Evolutionary conservation across 2,329 filamentous ascomycete genomes (phyloP), one percentile per base, ranked within the genome.

Genomic region (Paecilomyces variotii): DNA sequence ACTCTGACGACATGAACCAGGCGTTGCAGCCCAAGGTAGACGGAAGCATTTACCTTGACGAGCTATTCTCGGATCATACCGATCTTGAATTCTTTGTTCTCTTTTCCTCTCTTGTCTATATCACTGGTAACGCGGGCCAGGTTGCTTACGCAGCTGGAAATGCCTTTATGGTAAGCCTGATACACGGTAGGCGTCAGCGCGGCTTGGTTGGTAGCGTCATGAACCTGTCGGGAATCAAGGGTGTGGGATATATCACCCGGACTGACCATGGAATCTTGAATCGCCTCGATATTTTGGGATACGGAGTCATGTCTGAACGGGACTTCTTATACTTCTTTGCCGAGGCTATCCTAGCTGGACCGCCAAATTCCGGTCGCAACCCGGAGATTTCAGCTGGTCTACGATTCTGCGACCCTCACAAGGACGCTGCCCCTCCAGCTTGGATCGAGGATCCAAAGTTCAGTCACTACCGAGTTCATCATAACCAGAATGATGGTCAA

Each of bases 71-170:
- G 2, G 55, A 78, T 14, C 19, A 50, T 5, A 39, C 5, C 5
- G 12, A 59, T 4, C 58, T 68, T 3, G 66, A 68, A 26, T 68
- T 66, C 51, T 67, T 80, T 63, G 65, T 80, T 10, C 61, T 76
- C 26, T 73, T 79, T 49, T 76, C 73, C 0, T 80, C 78, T 0
- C 59, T 74, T 0, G 60, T 70, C 4, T 64, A 56, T 3, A 65
- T 77, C 0, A 64, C 68, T 0, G 78, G 77, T 0, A 74, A 74
- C 53, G 54, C 57, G 1, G 75, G 75, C 1, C 78, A 79, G 57
- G 61, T 65, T 7, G 68, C 64, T 25, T 79, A 79, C 55, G 62
- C 66, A 1, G 74, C 76, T 3, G 74, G 70, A 2, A 76, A 76
- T 60, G 56, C 63, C 9, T 79, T 73, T 61, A 76, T 78, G 71